Base-by-base conservation (phyloP, 2,329 filamentous ascomycete genomes). In the Lasiodiplodia gonubiensis region DNA sequence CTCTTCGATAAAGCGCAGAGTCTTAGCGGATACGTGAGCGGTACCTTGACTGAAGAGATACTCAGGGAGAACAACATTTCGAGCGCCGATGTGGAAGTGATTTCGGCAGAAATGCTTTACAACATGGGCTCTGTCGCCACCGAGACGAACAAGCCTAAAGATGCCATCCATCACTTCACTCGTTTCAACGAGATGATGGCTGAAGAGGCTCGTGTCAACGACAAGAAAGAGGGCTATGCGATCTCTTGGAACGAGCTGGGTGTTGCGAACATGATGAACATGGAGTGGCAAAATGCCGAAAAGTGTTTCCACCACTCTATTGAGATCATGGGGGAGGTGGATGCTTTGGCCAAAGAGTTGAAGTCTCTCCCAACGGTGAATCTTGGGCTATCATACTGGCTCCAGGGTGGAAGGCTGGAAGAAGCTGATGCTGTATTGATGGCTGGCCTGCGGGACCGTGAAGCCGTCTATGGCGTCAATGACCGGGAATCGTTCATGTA, bases 241-340 rank as follows among this genome's bases (percentile, higher is more conserved):
- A 71, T 72, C 12, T 72, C 71, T 3, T 72, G 69, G 66, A 70
- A 71, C 21, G 61, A 72, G 30, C 54, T 72, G 10, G 70, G 70
- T 1, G 67, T 66, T 59, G 69, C 70, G 3, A 66, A 70, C 39
- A 72, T 72, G 70, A 60, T 72, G 51, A 69, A 71, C 35, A 49
- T 66, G 14, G 30, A 57, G 14, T 72, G 66, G 67, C n/a, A 25
- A n/a, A 23, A 68, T 18, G 71, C 68, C 6, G 70, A 72, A 42
- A 30, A 66, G 7, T 72, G 69, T 39, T 72, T 71, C 53, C 23
- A 52, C 27, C 61, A 63, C 33, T 70, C 67, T 1, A 68, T 72
- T 25, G 51, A 61, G 35, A 65, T 59, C 27, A 69, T 69, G 68
- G 52, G 67, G 33, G 25, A 48, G 16, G 37, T 72, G 10, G 25